phyloP scores from a whole-genome alignment of 1,284 basidiomycete species.

The Ganoderma boninense region DNA sequence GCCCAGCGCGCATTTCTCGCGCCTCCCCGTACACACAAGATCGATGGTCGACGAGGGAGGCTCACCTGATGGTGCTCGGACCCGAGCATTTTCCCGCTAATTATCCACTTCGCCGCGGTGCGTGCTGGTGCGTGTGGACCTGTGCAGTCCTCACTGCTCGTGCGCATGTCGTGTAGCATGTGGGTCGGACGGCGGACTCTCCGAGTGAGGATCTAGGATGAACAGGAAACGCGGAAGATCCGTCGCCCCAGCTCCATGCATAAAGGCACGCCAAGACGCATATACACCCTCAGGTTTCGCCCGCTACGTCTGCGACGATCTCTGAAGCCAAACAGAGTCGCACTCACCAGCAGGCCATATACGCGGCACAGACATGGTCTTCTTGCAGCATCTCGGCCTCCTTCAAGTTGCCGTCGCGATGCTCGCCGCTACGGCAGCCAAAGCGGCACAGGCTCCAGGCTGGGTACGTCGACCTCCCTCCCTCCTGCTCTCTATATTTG shows the following conservation, averaged over 20 bases:
- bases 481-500: too few species aligned
- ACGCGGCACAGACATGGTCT: neutral
- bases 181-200: too few species aligned
- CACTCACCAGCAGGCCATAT: neutral
- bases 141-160: too few species aligned
- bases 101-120: neutral
- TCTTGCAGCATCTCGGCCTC: constrained; percentile 1
- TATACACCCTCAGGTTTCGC: neutral
- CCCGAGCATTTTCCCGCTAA: neutral
- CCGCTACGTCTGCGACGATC: neutral
- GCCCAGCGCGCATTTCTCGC: neutral
- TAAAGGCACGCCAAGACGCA: neutral
- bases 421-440: neutral
- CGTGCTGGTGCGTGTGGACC: neutral
- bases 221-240: neutral
- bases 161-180: too few species aligned
- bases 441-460: constrained; percentile 19
- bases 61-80: neutral
- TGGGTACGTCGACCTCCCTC: constrained; percentile 27
- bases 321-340: neutral
- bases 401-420: neutral
- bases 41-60: too few species aligned
- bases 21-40: too few species aligned
- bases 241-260: neutral
- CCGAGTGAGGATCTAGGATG: too few species aligned